phyloP scores from a whole-genome alignment of 305 asterid genomes.

The Solanum hybrid region DNA sequence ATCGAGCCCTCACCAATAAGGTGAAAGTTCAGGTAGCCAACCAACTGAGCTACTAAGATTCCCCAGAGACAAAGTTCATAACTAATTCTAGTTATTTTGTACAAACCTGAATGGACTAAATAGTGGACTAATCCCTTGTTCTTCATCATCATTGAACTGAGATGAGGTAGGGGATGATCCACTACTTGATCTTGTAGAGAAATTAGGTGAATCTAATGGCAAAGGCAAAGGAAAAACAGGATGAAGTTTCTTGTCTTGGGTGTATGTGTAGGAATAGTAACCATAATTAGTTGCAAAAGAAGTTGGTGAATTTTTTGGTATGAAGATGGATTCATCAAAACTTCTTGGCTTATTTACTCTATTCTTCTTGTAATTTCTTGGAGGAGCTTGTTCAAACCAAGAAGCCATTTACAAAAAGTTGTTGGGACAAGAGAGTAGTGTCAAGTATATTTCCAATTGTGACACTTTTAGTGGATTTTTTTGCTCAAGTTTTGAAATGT shows the following conservation, averaged over 20 bases:
- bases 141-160: not conserved
- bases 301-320: not conserved
- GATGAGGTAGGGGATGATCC: constrained; percentile 6
- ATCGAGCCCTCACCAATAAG: not conserved
- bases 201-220: constrained; percentile 11
- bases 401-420: not conserved
- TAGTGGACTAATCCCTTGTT: not conserved
- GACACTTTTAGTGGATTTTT: not conserved
- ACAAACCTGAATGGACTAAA: constrained; percentile 3
- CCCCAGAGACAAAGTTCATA: not conserved
- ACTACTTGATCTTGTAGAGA: constrained; percentile 2
- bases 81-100: not conserved
- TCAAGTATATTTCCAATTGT: not conserved
- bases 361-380: not conserved
- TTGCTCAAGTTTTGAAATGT: not conserved
- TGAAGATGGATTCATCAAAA: constrained; percentile 5
- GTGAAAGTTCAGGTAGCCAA: not conserved
- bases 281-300: not conserved
- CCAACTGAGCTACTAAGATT: not conserved
- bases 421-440: not conserved
- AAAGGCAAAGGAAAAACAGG: constrained; percentile 14
- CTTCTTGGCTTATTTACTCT: constrained; percentile 2
- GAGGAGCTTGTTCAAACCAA: constrained; percentile 1
- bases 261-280: not conserved
- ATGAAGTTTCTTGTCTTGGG: not conserved